phyloP scores from a whole-genome alignment of 805 yeast genomes.

The Barnettozyma californica region DNA sequence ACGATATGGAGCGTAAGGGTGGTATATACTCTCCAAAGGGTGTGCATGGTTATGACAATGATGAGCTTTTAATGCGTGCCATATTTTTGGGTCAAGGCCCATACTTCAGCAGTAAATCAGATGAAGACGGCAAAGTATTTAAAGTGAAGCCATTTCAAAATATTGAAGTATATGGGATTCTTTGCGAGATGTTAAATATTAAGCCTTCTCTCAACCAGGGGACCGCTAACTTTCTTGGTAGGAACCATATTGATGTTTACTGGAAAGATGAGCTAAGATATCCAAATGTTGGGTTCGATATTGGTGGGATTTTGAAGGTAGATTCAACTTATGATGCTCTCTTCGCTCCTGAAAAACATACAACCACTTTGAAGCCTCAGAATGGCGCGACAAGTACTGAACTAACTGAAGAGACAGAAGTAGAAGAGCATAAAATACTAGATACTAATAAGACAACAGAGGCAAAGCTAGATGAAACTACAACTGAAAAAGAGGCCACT shows the following conservation, averaged over 20 bases:
- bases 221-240: conserved; percentile 25
- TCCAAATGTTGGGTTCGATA: conserved; percentile 45
- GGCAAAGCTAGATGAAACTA: background rate
- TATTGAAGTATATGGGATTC: conserved; percentile 64
- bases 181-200: conserved; percentile 58
- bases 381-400: background rate
- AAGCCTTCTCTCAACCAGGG: conserved; percentile 61
- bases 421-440: conserved; percentile 5
- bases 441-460: conserved; percentile 10
- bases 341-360: conserved; percentile 21
- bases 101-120: conserved; percentile 39
- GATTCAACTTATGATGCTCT: conserved; percentile 48
- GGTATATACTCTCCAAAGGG: conserved; percentile 38
- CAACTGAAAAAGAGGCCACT: conserved; percentile 4
- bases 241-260: conserved; percentile 30
- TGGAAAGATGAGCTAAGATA: conserved; percentile 46
- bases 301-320: conserved; percentile 36
- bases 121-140: conserved; percentile 18
- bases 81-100: conserved; percentile 81
- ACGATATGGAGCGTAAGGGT: conserved; percentile 38
- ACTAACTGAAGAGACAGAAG: conserved; percentile 4
- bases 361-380: conserved; percentile 14
- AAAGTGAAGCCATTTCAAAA: conserved; percentile 61
- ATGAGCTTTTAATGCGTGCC: conserved; percentile 78
- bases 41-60: conserved; percentile 80